Evolutionary conservation across 208 protist species (phyloP).

Genomic region (Crithidia mellificae): DNA sequence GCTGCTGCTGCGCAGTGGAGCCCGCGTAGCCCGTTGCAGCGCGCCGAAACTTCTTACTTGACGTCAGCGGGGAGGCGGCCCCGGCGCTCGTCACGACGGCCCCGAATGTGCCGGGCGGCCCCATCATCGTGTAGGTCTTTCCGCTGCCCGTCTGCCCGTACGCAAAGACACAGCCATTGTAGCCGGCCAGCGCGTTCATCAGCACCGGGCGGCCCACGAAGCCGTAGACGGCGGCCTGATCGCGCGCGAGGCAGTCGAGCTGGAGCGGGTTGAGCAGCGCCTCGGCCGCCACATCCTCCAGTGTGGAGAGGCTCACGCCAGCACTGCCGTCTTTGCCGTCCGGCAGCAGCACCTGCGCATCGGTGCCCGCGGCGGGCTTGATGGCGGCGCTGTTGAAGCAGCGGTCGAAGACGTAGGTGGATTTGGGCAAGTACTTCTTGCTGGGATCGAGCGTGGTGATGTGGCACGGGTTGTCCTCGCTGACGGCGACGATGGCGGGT

Average conservation of each 20-base stretch:
- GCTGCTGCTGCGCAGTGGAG: neutral
- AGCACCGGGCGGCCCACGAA: slow-evolving; percentile 70
- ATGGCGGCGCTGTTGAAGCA: slow-evolving; percentile 50
- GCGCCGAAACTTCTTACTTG: slow-evolving; percentile 21
- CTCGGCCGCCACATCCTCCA: slow-evolving; percentile 10
- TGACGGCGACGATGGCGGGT: slow-evolving; percentile 49
- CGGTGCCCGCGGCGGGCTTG: slow-evolving; percentile 1
- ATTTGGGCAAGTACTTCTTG: slow-evolving; percentile 40
- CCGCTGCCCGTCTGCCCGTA: slow-evolving; percentile 91
- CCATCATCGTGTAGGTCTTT: slow-evolving; percentile 95
- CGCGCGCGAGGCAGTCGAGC: slow-evolving; percentile 23
- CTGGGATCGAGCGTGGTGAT: slow-evolving; percentile 66
- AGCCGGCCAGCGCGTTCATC: slow-evolving; percentile 73
- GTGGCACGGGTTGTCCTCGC: slow-evolving; percentile 54
- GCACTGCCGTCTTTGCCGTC: neutral
- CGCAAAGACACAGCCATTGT: slow-evolving; percentile 90
- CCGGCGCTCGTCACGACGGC: neutral
- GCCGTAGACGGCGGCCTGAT: slow-evolving; percentile 68
- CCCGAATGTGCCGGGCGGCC: slow-evolving; percentile 32
- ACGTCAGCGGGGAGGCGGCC: neutral
- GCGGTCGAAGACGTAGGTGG: slow-evolving; percentile 74
- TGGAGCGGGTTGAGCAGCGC: slow-evolving; percentile 17
- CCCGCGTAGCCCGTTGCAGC: slow-evolving; percentile 26
- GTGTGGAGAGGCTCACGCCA: slow-evolving; percentile 3
- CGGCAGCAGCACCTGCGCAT: slow-evolving; percentile 12